phyloP scores from a whole-genome alignment of 1,284 basidiomycete species.

The Exobasidium cylindrosporum region DNA sequence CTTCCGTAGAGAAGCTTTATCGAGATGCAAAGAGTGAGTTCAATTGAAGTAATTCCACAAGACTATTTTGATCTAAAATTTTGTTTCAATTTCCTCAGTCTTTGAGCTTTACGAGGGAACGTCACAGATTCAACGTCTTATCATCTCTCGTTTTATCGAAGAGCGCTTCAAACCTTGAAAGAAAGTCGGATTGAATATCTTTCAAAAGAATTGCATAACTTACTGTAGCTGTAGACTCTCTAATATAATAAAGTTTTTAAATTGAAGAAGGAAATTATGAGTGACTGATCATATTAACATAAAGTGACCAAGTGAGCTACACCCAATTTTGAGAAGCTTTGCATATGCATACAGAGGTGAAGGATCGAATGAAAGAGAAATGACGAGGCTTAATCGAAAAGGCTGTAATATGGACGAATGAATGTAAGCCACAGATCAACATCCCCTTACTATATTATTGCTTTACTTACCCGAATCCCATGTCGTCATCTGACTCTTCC shows the following conservation, averaged over 20 bases:
- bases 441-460: no score
- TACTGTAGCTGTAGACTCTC: no score
- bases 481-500: slow-evolving; percentile 48
- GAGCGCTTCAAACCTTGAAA: slow-evolving; percentile 35
- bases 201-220: no score
- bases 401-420: neutral
- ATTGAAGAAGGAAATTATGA: no score
- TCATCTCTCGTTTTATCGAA: slow-evolving; percentile 48
- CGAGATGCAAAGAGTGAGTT: slow-evolving; percentile 46
- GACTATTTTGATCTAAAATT: neutral
- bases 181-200: no score
- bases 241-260: no score
- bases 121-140: slow-evolving; percentile 49
- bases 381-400: neutral
- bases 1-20: slow-evolving; percentile 62
- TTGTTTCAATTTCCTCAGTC: slow-evolving; percentile 14
- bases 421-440: no score
- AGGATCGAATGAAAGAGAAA: neutral
- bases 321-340: neutral
- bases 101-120: slow-evolving; percentile 52
- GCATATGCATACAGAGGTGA: neutral
- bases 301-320: no score
- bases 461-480: slow-evolving; percentile 47
- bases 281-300: no score
- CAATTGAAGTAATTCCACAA: neutral